A percentile compares a stretch with the other conserved stretches of the same genome.
Conservation (phyloP, 345 rosid species). For the Eucalyptus erythrocorys region DNA sequence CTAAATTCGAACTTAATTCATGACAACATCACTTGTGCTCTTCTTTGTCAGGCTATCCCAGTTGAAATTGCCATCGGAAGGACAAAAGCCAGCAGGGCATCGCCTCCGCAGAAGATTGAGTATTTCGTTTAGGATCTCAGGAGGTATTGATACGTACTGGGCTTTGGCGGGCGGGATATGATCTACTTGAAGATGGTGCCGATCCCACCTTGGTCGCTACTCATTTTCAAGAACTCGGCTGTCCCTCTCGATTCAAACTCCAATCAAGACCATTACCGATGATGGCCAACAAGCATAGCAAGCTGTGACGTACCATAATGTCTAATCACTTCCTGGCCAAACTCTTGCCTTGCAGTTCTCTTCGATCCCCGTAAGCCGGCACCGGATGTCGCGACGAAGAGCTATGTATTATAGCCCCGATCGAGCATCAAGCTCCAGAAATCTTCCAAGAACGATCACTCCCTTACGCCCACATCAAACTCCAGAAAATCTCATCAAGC, state of each 20-base stretch:
- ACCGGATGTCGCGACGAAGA: accelerated
- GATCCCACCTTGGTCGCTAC: not conserved
- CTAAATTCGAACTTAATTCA: not conserved
- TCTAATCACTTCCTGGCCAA: no score
- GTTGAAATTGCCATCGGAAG: not conserved
- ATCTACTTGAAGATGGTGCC: no score
- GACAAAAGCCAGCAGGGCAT: not conserved
- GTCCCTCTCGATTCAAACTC: not conserved
- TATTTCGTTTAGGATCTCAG: not conserved
- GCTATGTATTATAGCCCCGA: not conserved
- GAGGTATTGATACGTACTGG: not conserved
- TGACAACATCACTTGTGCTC: not conserved
- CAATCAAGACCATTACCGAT: not conserved
- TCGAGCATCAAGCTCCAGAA: no score
- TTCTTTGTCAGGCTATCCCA: not conserved
- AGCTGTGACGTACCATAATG: accelerated
- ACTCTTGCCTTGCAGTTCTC: accelerated
- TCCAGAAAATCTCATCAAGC: not conserved
- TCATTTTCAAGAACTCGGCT: not conserved
- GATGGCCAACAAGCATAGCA: not conserved
- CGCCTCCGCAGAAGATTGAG: not conserved
- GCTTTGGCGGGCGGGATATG: not conserved
- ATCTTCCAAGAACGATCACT: not conserved
- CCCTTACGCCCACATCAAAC: not conserved
- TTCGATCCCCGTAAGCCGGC: not conserved